Base-by-base conservation (phyloP, 306 rosid species). In the Cyamopsis tetragonoloba region DNA sequence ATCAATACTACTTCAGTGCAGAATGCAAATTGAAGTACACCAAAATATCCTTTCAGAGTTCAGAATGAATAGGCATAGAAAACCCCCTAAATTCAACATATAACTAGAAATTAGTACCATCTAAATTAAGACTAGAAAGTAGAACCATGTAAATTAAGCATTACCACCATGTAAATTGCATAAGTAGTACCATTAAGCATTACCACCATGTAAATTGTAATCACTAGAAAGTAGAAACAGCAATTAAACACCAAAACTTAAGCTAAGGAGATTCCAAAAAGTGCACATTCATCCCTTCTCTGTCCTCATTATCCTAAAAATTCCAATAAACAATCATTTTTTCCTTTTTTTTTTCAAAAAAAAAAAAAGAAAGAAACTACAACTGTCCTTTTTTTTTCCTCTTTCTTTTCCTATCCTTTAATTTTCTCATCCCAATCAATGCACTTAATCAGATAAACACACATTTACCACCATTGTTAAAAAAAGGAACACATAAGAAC, bases 221-320 rank as follows among this genome's bases (percentile, higher is more conserved):
- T 44, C 63, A 44, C 35, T 5, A 44, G 8, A 70, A 77, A 44
- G 27, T 5, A 44, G 8, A 70, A 77, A 32, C 24, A 54, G n/a
- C 9, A n/a, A 65, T 1, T 23, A 62, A 77, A 17, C 27, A 23
- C 6, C 9, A 30, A 22, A 42, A 6, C n/a, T n/a, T 12, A 10
- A 11, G 6, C 14, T 10, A 15, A 47, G n/a, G n/a, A n/a, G n/a
- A 34, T 15, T 18, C 17, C 15, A 42, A 4, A 0, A 11, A 44
- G 6, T 43, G 26, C 26, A 28, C 49, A 47, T 48, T 26, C 15
- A 63, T 54, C 48, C 72, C 66, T 17, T 10, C 3, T 27, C 20
- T 28, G 14, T 2, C 55, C 3, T n/a, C 0, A 53, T 6, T 12
- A 62, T 5, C 14, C 28, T 2, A 0, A 13, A 18, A 27, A 60